Evolutionary conservation across 805 yeast genomes (phyloP).

Genomic region (Suhomyces tanzawaensis): DNA sequence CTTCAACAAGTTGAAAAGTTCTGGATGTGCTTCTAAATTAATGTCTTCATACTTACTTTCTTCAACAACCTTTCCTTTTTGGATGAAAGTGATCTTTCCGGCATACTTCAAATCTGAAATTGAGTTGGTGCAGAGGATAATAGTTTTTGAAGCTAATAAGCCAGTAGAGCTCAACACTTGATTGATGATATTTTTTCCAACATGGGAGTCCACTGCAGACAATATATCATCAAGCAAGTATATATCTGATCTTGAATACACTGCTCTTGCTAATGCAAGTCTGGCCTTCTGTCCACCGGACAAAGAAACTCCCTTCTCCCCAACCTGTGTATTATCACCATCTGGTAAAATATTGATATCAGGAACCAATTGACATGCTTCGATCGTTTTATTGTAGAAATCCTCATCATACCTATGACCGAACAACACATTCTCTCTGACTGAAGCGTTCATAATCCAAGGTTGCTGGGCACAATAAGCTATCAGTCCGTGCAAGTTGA

Average conservation of each 20-base stretch:
- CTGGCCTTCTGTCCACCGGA: conserved; percentile 33
- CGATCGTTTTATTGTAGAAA: conserved; percentile 21
- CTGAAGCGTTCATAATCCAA: conserved; percentile 25
- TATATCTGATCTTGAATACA: conserved; percentile 26
- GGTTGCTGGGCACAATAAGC: conserved; percentile 29
- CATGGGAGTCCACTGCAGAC: conserved; percentile 29
- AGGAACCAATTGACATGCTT: conserved; percentile 24
- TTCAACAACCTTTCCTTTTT: conserved; percentile 20
- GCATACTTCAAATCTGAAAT: conserved; percentile 22
- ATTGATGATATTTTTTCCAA: conserved; percentile 25
- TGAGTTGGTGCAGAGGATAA: conserved; percentile 28
- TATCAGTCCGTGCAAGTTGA: conserved; percentile 19
- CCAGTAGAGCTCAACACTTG: conserved; percentile 24
- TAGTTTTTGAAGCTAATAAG: conserved; percentile 22
- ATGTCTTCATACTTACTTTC: conserved; percentile 13
- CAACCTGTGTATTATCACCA: conserved; percentile 27
- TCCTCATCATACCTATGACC: conserved; percentile 21
- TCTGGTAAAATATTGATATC: conserved; percentile 27
- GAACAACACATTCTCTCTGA: conserved; percentile 25
- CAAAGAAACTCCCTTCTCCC: conserved; percentile 29
- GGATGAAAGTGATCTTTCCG: conserved; percentile 19
- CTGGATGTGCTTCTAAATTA: conserved; percentile 18
- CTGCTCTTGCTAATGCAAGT: conserved; percentile 28
- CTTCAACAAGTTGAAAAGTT: conserved; percentile 32
- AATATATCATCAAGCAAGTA: conserved; percentile 26